Base-by-base conservation (phyloP, 1,284 basidiomycete genomes). In the Caloboletus firmus region DNA sequence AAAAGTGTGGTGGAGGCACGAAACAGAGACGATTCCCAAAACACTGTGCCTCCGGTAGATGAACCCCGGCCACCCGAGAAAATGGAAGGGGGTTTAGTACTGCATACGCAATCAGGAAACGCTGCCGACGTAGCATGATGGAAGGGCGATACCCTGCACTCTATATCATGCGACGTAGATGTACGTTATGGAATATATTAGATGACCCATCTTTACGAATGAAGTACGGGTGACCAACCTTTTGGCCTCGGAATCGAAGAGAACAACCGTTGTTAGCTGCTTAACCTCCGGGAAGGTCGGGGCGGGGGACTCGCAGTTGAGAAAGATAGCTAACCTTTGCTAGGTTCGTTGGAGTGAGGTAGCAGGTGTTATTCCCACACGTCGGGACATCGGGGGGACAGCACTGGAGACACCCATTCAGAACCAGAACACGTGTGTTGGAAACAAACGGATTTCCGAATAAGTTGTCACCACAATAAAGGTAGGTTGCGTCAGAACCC, bases 1-100 rank as follows among this genome's bases (percentile, higher is more conserved):
- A 76, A 67, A 51, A 57, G 54, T 3, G 61, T 70, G 13, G 60
- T 68, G 18, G 56, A 55, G 20, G 46, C 50, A 26, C 31, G 20
- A 28, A 26, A 43, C 3, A 52, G n/a, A 30, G 41, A 49, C 1
- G 45, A 35, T 36, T 18, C 3, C 8, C 36, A 48, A 15, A 12
- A 10, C 6, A 22, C 22, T 35, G 32, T 12, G 22, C 22, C 20
- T 20, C 20, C 41, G 15, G 34, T 24, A 12, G 45, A 41, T 1
- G 41, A 48, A 9, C 3, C 12, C 13, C 39, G 20, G 34, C 32
- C 13, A 22, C 13, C 17, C 0, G 51, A 52, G 31, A 63, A 67
- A 43, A 45, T 35, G 43, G 54, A 54, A 49, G 32, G 48, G 15
- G 48, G 22, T 20, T 12, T 15, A 4, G 31, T 43, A 31, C 6